Conservation (phyloP, 192 early-diverging fungal species). For the Chytriomyces hyalinus region DNA sequence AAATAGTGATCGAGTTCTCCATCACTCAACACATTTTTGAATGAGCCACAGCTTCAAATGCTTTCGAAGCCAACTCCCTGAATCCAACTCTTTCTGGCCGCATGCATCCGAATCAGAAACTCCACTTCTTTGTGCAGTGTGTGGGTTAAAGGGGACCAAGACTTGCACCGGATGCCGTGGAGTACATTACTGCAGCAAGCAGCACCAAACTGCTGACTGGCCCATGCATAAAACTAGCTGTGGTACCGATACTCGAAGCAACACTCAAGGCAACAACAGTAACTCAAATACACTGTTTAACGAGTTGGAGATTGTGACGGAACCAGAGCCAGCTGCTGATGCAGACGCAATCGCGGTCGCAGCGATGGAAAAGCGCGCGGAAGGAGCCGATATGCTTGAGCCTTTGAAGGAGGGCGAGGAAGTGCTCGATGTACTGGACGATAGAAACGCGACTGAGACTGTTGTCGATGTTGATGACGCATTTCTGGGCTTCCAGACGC, state of each 20-base stretch:
- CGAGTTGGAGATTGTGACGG: constrained; percentile 57
- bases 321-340: constrained; percentile 57
- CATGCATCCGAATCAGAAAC: background rate
- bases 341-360: constrained; percentile 28
- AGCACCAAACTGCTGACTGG: constrained; percentile 89
- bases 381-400: background rate
- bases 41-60: constrained; percentile 74
- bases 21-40: background rate
- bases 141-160: constrained; percentile 56
- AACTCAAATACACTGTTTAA: constrained; percentile 41
- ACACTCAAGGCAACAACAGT: background rate
- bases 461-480: constrained; percentile 84
- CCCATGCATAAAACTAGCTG: constrained; percentile 63
- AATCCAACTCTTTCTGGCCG: constrained; percentile 69
- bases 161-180: constrained; percentile 77
- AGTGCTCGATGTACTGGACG: constrained; percentile 53
- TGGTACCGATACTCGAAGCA: constrained; percentile 6
- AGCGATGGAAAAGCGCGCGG: constrained; percentile 37
- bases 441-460: constrained; percentile 59
- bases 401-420: constrained; percentile 44
- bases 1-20: background rate
- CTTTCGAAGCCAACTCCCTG: constrained; percentile 76
- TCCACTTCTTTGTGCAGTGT: constrained; percentile 40
- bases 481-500: constrained; percentile 90
- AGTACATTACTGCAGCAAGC: constrained; percentile 79